Conservation (phyloP, 352 stramenopile genomes). For the Thalassiosira pacifica region DNA sequence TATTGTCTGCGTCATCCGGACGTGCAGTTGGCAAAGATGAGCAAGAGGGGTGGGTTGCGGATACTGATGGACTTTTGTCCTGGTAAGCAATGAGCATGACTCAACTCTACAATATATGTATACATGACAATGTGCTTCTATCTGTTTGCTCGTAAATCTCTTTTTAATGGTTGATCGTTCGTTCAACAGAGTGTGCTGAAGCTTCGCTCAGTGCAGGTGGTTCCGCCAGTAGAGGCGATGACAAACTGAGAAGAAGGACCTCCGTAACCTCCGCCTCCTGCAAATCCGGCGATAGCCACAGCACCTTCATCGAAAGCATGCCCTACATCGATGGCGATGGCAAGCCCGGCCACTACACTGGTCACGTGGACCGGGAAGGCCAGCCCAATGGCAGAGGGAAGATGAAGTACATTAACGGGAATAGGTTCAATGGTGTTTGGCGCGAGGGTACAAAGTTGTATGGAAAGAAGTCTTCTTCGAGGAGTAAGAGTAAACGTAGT, state of each 20-base stretch:
- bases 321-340: conserved; percentile 48
- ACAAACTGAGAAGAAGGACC: background rate
- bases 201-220: conserved; percentile 7
- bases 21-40: conserved; percentile 42
- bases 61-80: conserved; percentile 53
- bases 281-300: background rate
- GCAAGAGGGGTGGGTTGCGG: conserved; percentile 36
- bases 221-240: background rate
- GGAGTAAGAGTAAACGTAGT: background rate
- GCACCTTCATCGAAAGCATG: conserved; percentile 45
- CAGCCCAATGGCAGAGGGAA: conserved; percentile 46
- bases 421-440: conserved; percentile 50
- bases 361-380: conserved; percentile 40
- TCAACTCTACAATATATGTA: too few relatives aligned
- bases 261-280: background rate
- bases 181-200: conserved; percentile 25
- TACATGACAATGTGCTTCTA: too few relatives aligned
- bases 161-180: too few relatives aligned
- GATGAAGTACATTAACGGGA: conserved; percentile 58
- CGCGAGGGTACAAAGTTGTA: conserved; percentile 28
- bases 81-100: too few relatives aligned
- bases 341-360: conserved; percentile 52
- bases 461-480: background rate
- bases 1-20: conserved; percentile 50
- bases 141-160: too few relatives aligned